Evolutionary conservation across 1,139 yeast species (phyloP).

Genomic region (Sugiyamaella grinbergsii): DNA sequence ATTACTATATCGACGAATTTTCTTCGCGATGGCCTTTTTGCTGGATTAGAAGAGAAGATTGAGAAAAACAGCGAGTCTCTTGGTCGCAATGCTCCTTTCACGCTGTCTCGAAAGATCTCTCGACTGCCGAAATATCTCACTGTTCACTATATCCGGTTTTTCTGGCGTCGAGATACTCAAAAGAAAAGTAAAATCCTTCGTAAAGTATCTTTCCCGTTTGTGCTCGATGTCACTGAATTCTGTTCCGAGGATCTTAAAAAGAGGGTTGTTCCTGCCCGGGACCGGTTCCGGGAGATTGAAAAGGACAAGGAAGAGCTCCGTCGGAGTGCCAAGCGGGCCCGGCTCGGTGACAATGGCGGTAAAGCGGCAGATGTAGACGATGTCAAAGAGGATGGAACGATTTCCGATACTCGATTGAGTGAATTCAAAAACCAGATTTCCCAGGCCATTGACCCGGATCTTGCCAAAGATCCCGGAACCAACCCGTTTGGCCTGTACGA

Average conservation of each 20-base stretch:
- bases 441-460: conserved; percentile 38
- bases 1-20: conserved; percentile 84
- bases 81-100: conserved; percentile 69
- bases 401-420: conserved; percentile 36
- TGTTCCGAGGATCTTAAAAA: conserved; percentile 72
- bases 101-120: conserved; percentile 66
- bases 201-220: conserved; percentile 89
- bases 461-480: conserved; percentile 56
- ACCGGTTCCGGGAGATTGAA: conserved; percentile 72
- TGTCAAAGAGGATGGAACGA: conserved; percentile 41
- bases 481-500: conserved; percentile 89
- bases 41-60: conserved; percentile 72
- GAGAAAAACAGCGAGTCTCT: conserved; percentile 76
- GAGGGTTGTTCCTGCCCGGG: conserved; percentile 71
- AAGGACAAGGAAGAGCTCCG: conserved; percentile 72
- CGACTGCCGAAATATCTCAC: conserved; percentile 86
- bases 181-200: conserved; percentile 92
- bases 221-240: conserved; percentile 78
- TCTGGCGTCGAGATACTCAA: conserved; percentile 90
- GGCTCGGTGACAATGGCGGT: conserved; percentile 35
- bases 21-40: conserved; percentile 78
- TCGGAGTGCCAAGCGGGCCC: conserved; percentile 72
- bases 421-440: conserved; percentile 41
- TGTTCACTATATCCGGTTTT: conserved; percentile 91
- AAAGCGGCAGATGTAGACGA: conserved; percentile 14